Conservation (phyloP, 2,329 filamentous ascomycete species). For the Mycocentrospora acerina region DNA sequence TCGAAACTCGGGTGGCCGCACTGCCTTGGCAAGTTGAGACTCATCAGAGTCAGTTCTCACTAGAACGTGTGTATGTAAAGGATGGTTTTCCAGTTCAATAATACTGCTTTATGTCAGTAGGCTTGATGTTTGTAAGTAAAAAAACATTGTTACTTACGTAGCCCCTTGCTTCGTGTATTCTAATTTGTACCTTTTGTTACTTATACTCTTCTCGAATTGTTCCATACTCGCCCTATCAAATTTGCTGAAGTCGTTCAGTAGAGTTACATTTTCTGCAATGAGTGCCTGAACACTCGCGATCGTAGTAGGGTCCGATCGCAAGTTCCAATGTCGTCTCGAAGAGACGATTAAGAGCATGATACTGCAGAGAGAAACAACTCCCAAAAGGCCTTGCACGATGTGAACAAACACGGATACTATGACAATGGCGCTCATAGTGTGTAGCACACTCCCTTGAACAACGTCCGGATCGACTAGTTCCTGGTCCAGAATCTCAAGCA, state of each 20-base stretch:
- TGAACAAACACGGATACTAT: constrained; percentile 43
- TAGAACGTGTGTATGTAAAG: background rate
- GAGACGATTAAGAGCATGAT: constrained; percentile 27
- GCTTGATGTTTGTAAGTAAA: too few species aligned
- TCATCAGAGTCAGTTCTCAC: background rate
- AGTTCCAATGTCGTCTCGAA: constrained; percentile 11
- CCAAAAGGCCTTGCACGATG: constrained; percentile 40
- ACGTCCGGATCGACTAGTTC: constrained; percentile 3
- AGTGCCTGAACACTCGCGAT: constrained; percentile 42
- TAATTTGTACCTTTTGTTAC: constrained; percentile 19
- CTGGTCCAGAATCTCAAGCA: constrained; percentile 32
- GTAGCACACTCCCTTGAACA: constrained; percentile 14
- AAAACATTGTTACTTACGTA: too few species aligned
- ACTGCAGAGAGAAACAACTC: constrained; percentile 20
- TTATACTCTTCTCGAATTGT: constrained; percentile 13
- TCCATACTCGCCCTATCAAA: constrained; percentile 24
- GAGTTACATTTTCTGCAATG: constrained; percentile 21
- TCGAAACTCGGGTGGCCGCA: constrained; percentile 4
- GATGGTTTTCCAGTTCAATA: too few species aligned
- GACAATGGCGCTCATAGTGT: constrained; percentile 38
- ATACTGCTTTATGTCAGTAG: too few species aligned
- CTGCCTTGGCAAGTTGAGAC: constrained; percentile 1
- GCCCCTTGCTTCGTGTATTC: too few species aligned
- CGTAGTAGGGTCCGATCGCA: constrained; percentile 38
- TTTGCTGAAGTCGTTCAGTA: constrained; percentile 23